These are phyloP conservation scores for Metarhizium guizhouense DNA, from an alignment of 2,329 filamentous ascomycete species.

Conservation along the genomic window DNA sequence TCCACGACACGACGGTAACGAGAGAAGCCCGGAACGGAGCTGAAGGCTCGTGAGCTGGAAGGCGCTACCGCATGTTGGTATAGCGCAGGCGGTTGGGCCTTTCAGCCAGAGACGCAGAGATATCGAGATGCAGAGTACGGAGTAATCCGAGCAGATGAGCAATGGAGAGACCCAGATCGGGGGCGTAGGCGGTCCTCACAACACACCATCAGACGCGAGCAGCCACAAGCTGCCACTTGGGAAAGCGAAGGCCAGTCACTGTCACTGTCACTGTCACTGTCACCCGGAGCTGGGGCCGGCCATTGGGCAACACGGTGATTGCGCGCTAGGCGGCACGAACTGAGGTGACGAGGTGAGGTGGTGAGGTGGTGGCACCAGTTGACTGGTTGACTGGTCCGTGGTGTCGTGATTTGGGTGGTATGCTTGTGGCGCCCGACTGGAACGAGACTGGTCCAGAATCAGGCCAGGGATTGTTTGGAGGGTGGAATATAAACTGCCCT, in stretches of 20 bases:
- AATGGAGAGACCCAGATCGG: neutral
- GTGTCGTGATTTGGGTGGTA: neutral
- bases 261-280: no score
- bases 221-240: neutral
- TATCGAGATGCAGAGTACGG: neutral
- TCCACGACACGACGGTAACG: no score
- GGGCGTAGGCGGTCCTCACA: neutral
- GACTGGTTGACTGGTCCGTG: neutral
- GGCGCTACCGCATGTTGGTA: slow-evolving; percentile 10
- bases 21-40: no score
- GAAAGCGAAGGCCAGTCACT: no score
- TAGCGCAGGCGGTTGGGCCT: slow-evolving; percentile 1
- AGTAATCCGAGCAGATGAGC: neutral
- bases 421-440: slow-evolving; percentile 2
- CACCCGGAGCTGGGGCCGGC: no score
- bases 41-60: slow-evolving; percentile 1
- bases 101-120: neutral
- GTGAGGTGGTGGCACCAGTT: neutral
- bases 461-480: neutral
- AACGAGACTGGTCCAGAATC: slow-evolving; percentile 1
- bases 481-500: neutral
- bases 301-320: neutral
- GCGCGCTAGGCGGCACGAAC: neutral
- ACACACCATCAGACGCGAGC: no score
- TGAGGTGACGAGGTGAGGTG: neutral